A percentile compares a stretch with the other conserved stretches of the same genome.
These are phyloP conservation scores for Trichopus zeylanicus DNA, from an alignment of 116 monocot species.

Conservation along the genomic window DNA sequence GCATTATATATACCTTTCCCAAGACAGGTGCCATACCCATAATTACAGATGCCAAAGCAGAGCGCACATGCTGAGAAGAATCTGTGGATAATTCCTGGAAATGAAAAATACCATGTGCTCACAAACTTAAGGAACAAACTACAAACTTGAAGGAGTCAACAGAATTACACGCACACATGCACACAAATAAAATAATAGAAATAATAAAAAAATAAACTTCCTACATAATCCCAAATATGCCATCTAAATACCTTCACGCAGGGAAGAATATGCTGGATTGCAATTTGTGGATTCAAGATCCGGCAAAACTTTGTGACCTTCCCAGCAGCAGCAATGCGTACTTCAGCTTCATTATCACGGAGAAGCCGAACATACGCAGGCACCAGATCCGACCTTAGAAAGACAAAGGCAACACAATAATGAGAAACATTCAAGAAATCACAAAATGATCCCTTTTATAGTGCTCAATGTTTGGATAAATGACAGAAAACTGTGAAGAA, in stretches of 20 bases:
- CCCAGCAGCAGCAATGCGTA: conserved; percentile 74
- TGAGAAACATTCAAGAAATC: too few relatives aligned
- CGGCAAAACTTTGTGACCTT: conserved; percentile 75
- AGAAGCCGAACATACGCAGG: conserved; percentile 79
- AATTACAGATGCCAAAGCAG: conserved; percentile 64
- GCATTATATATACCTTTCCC: conserved; percentile 35
- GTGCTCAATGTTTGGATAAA: too few relatives aligned
- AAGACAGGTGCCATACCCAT: conserved; percentile 74
- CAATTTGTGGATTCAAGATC: conserved; percentile 51
- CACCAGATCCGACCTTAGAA: conserved; percentile 51
- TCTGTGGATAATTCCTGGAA: conserved; percentile 57
- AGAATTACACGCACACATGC: too few relatives aligned
- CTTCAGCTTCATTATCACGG: conserved; percentile 81
- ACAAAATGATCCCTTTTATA: too few relatives aligned
- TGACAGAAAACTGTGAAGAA: too few relatives aligned
- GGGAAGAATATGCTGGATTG: conserved; percentile 54
- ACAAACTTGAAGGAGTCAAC: too few relatives aligned
- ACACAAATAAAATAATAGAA: too few relatives aligned
- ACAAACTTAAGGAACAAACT: neutral
- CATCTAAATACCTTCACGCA: too few relatives aligned
- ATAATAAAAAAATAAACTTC: too few relatives aligned
- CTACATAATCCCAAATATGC: too few relatives aligned
- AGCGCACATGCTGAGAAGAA: conserved; percentile 68
- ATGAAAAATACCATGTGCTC: neutral
- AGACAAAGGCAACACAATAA: too few relatives aligned